Evolutionary conservation across 2,329 filamentous ascomycete species (phyloP).

Genomic region (Cercospora zeina): DNA sequence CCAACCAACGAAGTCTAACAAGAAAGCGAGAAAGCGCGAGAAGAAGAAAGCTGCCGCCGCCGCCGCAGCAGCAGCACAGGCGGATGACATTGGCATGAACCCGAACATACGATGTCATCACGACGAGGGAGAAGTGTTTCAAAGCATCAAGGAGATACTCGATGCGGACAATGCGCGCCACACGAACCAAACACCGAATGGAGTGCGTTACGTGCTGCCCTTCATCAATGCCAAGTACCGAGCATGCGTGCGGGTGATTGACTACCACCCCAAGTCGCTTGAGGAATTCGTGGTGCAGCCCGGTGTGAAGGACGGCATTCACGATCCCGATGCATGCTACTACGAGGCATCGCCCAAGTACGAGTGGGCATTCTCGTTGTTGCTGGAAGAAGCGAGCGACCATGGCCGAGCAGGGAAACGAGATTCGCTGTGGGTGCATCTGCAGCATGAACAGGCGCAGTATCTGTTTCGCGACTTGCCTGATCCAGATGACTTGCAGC

Average conservation of each 20-base stretch:
- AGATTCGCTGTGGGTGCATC: constrained; percentile 61
- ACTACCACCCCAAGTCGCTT: constrained; percentile 71
- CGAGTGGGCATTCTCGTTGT: constrained; percentile 82
- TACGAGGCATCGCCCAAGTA: constrained; percentile 51
- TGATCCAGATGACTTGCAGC: constrained; percentile 60
- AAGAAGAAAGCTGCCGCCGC: constrained; percentile 37
- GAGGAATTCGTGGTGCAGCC: constrained; percentile 64
- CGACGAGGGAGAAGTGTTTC: constrained; percentile 43
- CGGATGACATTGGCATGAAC: constrained; percentile 25
- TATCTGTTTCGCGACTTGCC: constrained; percentile 57
- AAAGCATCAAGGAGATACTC: constrained; percentile 52
- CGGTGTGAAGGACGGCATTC: constrained; percentile 8
- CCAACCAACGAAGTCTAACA: constrained; percentile 22
- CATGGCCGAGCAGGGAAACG: not conserved
- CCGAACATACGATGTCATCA: constrained; percentile 45
- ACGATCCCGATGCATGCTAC: constrained; percentile 40
- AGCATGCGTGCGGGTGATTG: constrained; percentile 71
- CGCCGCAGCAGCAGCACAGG: not conserved
- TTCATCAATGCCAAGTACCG: constrained; percentile 66
- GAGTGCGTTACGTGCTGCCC: constrained; percentile 29
- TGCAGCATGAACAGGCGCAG: constrained; percentile 61
- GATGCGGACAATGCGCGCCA: constrained; percentile 47
- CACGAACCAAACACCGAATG: constrained; percentile 46
- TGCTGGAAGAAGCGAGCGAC: constrained; percentile 66
- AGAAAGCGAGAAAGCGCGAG: constrained; percentile 43